Evolutionary conservation across 306 rosid genomes (phyloP).

Genomic region (Cucumis melo): DNA sequence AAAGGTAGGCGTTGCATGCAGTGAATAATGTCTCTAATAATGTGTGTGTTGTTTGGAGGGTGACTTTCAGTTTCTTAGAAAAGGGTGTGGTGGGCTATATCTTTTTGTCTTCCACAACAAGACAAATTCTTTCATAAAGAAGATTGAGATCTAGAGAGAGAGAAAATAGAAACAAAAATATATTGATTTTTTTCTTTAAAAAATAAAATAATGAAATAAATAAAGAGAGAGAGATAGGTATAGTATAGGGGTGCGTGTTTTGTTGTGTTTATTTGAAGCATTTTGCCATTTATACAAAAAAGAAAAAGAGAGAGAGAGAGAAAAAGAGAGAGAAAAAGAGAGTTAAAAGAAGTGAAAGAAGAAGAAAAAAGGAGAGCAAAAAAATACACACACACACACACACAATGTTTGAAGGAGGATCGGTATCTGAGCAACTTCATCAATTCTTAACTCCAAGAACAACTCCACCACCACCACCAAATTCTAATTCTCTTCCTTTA

Average conservation of each 20-base stretch:
- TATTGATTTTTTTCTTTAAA: too few relatives aligned
- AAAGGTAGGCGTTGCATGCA: background rate
- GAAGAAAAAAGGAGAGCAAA: background rate
- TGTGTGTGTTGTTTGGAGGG: constrained; percentile 18
- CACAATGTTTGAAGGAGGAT: constrained; percentile 80
- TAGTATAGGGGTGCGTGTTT: constrained; percentile 17
- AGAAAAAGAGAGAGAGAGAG: constrained; percentile 11
- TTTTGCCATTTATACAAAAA: constrained; percentile 40
- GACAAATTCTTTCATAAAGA: constrained; percentile 61
- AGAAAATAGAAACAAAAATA: background rate
- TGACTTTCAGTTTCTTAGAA: constrained; percentile 65
- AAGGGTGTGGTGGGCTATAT: constrained; percentile 60
- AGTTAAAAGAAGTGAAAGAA: background rate
- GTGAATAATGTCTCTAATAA: background rate
- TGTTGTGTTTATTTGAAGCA: constrained; percentile 31
- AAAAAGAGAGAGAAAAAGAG: constrained; percentile 15
- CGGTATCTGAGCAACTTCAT: constrained; percentile 74
- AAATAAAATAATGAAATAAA: background rate
- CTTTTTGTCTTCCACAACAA: constrained; percentile 36
- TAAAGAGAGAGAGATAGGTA: constrained; percentile 7
- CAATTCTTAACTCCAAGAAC: constrained; percentile 65
- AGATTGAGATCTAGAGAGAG: constrained; percentile 28
- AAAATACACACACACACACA: background rate
- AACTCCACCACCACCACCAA: background rate
- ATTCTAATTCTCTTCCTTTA: constrained; percentile 33